Base-by-base conservation (phyloP, 1,284 basidiomycete genomes). In the Pisolithus thermaeus region DNA sequence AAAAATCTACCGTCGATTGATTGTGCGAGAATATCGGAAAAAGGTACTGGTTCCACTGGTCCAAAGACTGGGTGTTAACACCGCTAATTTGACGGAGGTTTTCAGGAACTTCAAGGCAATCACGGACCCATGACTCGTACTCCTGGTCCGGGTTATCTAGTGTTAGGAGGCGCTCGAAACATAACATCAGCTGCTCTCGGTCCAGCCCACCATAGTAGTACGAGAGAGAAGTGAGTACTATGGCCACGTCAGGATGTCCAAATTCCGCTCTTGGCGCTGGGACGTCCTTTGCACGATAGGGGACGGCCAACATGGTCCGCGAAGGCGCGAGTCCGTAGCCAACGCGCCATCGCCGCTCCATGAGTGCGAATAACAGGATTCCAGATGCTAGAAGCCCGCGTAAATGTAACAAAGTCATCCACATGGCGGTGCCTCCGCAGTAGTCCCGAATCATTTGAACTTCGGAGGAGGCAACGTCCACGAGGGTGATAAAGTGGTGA, bases 141-240 rank as follows among this genome's bases (percentile, higher is more conserved):
- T 74, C 72, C 22, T 65, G 50, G 0, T 59, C 56, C 1, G 77
- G 76, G 54, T 79, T 73, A 43, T 79, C 76, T 3, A 69, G 66
- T 40, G 70, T 73, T 28, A 66, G 59, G 6, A 82, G 62, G 3
- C 70, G 56, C 12, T 71, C 60, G 43, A 81, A 78, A 46, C 65
- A 70, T 7, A 51, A 37, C 16, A 60, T 58, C 2, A 81, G 56
- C 45, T 81, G 73, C 3, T 61, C 51, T 16, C 66, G 54, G 0
- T 59, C 63, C 27, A 81, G 67, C 7, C 80, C 79, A 3, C 65
- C 62, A 41, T 80, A 79, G 46, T 81, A 80, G 52, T 81, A 81
- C 0, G 70, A 71, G 14, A 81, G 63, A 49, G 72, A 80, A 0
- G 80, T 80, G 30, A 81, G 64, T 11, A 66, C 53, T 47, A 80